Conservation (phyloP, 257 asterid species). For the Solanum ossicruentum region DNA sequence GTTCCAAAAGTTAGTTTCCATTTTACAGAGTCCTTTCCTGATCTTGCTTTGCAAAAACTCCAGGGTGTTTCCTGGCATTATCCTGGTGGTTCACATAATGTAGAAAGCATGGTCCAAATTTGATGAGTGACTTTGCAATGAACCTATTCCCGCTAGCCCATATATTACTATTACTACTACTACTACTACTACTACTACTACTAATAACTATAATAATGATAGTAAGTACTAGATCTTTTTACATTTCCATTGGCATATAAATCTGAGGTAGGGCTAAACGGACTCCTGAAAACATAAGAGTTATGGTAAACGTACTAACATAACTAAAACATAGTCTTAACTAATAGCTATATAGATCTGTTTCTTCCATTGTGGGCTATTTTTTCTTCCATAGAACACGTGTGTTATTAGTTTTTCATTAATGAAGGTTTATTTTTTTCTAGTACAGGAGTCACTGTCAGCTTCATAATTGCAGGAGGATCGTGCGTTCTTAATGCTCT, state of each 20-base stretch:
- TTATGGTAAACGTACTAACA: not conserved
- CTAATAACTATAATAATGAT: not conserved
- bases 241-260: not conserved
- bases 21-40: not conserved
- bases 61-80: not conserved
- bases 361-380: not conserved
- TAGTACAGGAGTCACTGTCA: constrained; percentile 73
- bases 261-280: not conserved
- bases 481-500: constrained; percentile 86
- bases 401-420: not conserved
- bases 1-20: not conserved
- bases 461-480: constrained; percentile 83
- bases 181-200: too few relatives aligned
- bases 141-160: not conserved
- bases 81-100: not conserved
- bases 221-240: not conserved
- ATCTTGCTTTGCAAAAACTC: not conserved
- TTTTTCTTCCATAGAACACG: not conserved
- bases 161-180: not conserved
- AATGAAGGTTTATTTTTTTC: constrained; percentile 4
- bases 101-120: not conserved
- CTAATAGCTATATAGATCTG: not conserved
- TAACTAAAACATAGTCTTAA: not conserved
- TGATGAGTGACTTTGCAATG: not conserved
- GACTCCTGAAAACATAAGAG: not conserved